A percentile compares a stretch with the other conserved stretches of the same genome.
These are phyloP conservation scores for Tulasnella sp. DNA, from an alignment of 768 basidiomycete genomes.

Conservation along the genomic window DNA sequence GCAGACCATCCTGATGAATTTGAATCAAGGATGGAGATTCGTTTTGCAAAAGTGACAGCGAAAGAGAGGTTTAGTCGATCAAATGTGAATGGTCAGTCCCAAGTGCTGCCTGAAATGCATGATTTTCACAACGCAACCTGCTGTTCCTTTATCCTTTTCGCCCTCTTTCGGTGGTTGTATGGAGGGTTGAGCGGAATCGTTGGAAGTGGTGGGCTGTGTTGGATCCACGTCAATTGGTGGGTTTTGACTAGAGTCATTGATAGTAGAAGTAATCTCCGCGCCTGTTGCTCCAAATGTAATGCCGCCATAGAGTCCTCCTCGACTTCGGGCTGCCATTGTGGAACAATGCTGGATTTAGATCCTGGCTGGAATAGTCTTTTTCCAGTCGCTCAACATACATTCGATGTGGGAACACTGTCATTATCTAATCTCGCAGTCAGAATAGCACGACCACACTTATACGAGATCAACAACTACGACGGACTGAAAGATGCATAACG, in stretches of 20 bases:
- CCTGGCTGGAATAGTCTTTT: too few relatives aligned
- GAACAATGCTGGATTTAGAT: too few relatives aligned
- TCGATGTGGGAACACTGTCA: too few relatives aligned
- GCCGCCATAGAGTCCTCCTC: constrained; percentile 76
- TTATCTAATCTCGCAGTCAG: too few relatives aligned
- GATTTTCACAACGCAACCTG: not conserved
- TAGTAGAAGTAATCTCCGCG: constrained; percentile 21
- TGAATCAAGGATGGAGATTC: not conserved
- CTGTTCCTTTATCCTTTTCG: constrained; percentile 16
- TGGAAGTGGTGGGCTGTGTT: constrained; percentile 21
- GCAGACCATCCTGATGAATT: constrained; percentile 65
- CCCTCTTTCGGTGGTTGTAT: not conserved
- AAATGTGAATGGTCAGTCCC: constrained; percentile 1
- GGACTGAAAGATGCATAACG: too few relatives aligned
- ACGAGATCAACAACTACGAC: too few relatives aligned
- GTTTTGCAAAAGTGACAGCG: not conserved
- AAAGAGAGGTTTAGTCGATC: not conserved
- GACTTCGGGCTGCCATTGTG: constrained; percentile 27
- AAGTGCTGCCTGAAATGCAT: constrained; percentile 17
- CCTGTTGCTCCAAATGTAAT: constrained; percentile 64
- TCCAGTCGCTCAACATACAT: too few relatives aligned
- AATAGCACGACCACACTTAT: too few relatives aligned
- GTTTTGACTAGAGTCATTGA: constrained; percentile 18
- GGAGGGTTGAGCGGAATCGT: constrained; percentile 22
- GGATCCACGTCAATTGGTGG: constrained; percentile 22